phyloP scores from a whole-genome alignment of 495 filamentous ascomycete species.

The Tuber calosporum region DNA sequence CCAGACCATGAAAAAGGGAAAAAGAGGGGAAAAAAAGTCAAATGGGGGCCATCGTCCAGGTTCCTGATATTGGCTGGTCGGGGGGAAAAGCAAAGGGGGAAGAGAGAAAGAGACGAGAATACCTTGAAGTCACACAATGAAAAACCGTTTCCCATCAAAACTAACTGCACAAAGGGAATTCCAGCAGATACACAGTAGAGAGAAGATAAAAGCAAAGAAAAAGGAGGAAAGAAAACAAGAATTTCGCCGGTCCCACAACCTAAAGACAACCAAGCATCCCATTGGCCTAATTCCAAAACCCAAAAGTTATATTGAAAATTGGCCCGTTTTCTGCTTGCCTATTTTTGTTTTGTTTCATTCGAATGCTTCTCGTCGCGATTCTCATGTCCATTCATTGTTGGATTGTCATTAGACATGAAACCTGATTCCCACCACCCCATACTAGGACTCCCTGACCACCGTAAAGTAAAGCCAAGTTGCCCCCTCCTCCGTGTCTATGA shows the following conservation, averaged over 20 bases:
- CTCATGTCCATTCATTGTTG: slow-evolving; percentile 3
- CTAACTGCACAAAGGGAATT: slow-evolving; percentile 25
- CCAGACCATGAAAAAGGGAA: neutral
- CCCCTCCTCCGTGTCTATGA: neutral
- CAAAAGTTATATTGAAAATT: neutral
- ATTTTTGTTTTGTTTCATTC: neutral
- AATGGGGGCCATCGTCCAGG: slow-evolving; percentile 6
- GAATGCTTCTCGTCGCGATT: neutral
- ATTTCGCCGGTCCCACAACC: neutral
- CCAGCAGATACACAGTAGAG: slow-evolving; percentile 3
- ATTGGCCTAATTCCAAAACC: neutral
- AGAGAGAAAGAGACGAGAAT: slow-evolving; percentile 18
- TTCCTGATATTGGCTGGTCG: slow-evolving; percentile 10
- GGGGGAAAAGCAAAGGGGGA: neutral
- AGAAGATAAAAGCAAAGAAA: neutral
- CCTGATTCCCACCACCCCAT: neutral
- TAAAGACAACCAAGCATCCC: neutral
- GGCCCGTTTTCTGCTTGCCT: neutral
- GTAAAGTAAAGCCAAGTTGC: neutral
- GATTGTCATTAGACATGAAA: neutral
- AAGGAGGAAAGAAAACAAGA: neutral
- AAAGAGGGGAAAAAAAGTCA: neutral
- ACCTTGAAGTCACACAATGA: slow-evolving; percentile 18
- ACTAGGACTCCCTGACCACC: neutral
- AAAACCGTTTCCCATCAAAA: slow-evolving; percentile 24